A percentile compares a stretch with the other conserved stretches of the same genome.
Conservation (phyloP, 2,329 filamentous ascomycete genomes). For the Xylariaceae sp. region DNA sequence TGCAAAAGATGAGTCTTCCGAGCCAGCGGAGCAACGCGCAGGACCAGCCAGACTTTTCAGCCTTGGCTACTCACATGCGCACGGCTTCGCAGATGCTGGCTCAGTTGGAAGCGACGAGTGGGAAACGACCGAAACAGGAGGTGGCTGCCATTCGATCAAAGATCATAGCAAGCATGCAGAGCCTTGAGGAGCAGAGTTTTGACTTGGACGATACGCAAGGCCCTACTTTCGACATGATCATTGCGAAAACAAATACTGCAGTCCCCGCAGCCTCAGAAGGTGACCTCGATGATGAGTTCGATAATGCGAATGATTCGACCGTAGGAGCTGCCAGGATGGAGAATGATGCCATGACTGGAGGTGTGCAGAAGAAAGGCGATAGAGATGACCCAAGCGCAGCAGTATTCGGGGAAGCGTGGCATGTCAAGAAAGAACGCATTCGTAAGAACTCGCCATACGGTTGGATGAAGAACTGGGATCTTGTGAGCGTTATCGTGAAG, state of each 20-base stretch:
- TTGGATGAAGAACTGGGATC: conserved; percentile 88
- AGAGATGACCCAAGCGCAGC: conserved; percentile 83
- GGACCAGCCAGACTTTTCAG: conserved; percentile 78
- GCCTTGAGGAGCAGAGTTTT: conserved; percentile 80
- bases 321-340: conserved; percentile 83
- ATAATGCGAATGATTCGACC: conserved; percentile 59
- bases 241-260: conserved; percentile 63
- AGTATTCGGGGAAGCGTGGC: conserved; percentile 84
- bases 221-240: conserved; percentile 79
- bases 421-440: conserved; percentile 79
- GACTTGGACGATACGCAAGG: conserved; percentile 68
- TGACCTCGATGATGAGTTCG: conserved; percentile 38
- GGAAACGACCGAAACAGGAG: conserved; percentile 75
- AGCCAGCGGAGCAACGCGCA: conserved; percentile 52
- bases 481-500: conserved; percentile 84
- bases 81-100: conserved; percentile 85
- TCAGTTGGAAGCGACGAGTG: conserved; percentile 75
- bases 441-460: conserved; percentile 80
- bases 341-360: conserved; percentile 83
- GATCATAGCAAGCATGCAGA: conserved; percentile 90
- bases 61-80: conserved; percentile 81
- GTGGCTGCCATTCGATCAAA: conserved; percentile 81
- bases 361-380: conserved; percentile 76
- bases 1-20: conserved; percentile 60
- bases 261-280: conserved; percentile 39